phyloP scores from a whole-genome alignment of 1,284 basidiomycete genomes.

The Leccinum griseonigrum region DNA sequence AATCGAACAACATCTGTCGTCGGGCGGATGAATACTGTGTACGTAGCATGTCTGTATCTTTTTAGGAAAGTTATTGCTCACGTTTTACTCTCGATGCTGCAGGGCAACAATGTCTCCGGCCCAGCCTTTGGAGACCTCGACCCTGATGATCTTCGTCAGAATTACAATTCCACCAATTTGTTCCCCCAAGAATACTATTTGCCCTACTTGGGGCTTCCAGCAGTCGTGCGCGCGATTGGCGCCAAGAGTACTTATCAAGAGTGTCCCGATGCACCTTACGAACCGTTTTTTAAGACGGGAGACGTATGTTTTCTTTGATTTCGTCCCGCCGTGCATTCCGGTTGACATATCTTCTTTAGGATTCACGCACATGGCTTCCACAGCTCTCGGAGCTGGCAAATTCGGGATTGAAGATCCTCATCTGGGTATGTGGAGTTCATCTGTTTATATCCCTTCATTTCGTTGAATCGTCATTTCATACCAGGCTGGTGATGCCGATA shows the following conservation, averaged over 20 bases:
- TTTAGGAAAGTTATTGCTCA: slow-evolving; percentile 3
- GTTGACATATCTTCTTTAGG: slow-evolving; percentile 31
- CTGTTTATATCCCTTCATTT: background rate
- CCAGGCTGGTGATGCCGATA: no score
- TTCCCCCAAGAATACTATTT: slow-evolving; percentile 61
- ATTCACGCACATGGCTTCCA: no score
- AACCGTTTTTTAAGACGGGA: slow-evolving; percentile 40
- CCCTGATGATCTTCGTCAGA: slow-evolving; percentile 56
- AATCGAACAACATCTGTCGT: no score
- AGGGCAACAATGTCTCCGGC: slow-evolving; percentile 48
- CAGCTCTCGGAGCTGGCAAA: slow-evolving; percentile 50
- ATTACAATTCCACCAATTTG: no score
- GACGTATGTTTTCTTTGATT: slow-evolving; percentile 25
- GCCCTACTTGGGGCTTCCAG: slow-evolving; percentile 39
- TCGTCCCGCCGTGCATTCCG: slow-evolving; percentile 17
- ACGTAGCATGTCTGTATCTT: no score
- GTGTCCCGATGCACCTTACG: slow-evolving; percentile 43
- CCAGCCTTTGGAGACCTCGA: slow-evolving; percentile 54
- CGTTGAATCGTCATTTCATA: background rate
- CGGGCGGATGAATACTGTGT: no score
- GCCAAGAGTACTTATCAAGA: slow-evolving; percentile 47
- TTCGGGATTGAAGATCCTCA: slow-evolving; percentile 53
- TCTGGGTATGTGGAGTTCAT: slow-evolving; percentile 46
- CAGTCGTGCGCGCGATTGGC: slow-evolving; percentile 46
- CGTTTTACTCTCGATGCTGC: background rate